Evolutionary conservation across 371 early-diverging fungal genomes (phyloP), one percentile per base, ranked within the genome.

Genomic region (Mortierella sp.): DNA sequence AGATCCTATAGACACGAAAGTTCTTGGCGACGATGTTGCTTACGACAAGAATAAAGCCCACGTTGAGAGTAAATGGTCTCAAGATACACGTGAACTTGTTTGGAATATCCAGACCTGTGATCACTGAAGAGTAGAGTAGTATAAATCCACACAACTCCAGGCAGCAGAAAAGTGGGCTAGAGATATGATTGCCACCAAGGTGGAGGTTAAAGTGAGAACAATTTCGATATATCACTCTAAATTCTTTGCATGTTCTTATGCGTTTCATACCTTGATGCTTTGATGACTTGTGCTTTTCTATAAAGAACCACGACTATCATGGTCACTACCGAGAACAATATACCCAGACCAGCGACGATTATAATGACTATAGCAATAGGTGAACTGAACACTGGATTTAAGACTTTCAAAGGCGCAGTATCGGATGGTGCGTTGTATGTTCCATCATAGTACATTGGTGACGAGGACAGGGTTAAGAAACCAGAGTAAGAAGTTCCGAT

Each of bases 21-120:
- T 90, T 90, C 64, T 90, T 90, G 47, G 89, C 89, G 38, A 90
- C 89, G 85, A 90, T 86, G 41, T 90, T 90, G 63, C 90, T 89
- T 21, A 90, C 77, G 3, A 89, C 88, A 8, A 90, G 81, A 6
- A 90, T 58, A 60, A 89, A 88, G 1, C 90, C 90, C 19, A 90
- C 77, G 72, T 88, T 90, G 53, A 90, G 83, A 0, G 86, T 72
- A 4, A 89, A 60, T 19, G 90, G 90, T 24, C 84, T 78, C 0
- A 83, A 75, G 58, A 86, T 72, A 62, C 90, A 90, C 28, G 77
- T 69, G 5, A 83, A 58, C 28, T 62, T 63, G 2, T 68, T 76
- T 15, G 90, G 90, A 19, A 86, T 83, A 50, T 87, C 89, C 24
- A 90, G 82, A 74, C 86, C 87, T 74, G 84, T 83, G 15, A 85